These are phyloP conservation scores for Rhodomyrtus tomentosa DNA, from an alignment of 345 rosid genomes.

Conservation along the genomic window DNA sequence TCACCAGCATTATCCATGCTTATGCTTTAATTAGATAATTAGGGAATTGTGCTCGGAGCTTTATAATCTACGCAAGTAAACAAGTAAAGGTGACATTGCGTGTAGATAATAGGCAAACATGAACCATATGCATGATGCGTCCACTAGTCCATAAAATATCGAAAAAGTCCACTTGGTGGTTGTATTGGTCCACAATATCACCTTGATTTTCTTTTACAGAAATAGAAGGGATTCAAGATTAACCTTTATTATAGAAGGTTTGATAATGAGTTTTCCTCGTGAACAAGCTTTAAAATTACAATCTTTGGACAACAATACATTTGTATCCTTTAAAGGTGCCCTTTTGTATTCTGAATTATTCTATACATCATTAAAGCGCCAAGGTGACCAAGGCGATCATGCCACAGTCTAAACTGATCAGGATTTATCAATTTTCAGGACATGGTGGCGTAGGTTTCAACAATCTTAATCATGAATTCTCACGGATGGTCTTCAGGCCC, in stretches of 20 bases:
- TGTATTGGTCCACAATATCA: not conserved
- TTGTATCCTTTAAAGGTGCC: too few relatives aligned
- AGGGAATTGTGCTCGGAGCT: not conserved
- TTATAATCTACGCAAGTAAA: not conserved
- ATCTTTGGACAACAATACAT: too few relatives aligned
- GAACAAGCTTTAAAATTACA: too few relatives aligned
- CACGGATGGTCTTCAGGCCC: too few relatives aligned
- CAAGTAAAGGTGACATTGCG: not conserved
- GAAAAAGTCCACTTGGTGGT: not conserved
- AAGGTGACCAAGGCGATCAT: too few relatives aligned
- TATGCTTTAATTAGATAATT: constrained; percentile 1
- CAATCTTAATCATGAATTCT: too few relatives aligned
- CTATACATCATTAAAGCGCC: too few relatives aligned
- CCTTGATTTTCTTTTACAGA: not conserved
- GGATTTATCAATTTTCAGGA: too few relatives aligned
- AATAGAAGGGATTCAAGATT: not conserved
- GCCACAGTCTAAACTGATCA: too few relatives aligned
- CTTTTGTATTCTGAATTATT: too few relatives aligned
- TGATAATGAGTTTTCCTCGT: not conserved
- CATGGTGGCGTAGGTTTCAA: too few relatives aligned
- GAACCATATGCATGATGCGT: not conserved
- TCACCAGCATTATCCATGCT: not conserved
- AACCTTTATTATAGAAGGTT: not conserved
- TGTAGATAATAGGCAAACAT: not conserved
- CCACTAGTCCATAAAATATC: not conserved